Evolutionary conservation across 306 rosid species (phyloP), one percentile per base, ranked within the genome.

Genomic region (Dalbergia oliveri): DNA sequence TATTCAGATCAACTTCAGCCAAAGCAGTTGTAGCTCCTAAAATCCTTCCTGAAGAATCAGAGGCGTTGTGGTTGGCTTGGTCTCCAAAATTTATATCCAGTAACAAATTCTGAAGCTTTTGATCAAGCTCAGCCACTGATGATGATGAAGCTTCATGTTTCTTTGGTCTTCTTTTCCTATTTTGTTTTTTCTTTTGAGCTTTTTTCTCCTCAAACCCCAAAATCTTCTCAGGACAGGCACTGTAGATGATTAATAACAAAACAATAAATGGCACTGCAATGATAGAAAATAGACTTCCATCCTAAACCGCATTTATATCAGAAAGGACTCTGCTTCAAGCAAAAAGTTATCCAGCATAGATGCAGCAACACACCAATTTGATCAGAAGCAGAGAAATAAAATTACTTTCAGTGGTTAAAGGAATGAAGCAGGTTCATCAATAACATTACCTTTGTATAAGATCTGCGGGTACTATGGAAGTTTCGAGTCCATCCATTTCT

Each of bases 141-240:
- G 83, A 81, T 82, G 83, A 69, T 19, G 31, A 50, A 33, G 80
- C 58, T 50, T 73, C 89, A n/a, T 83, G 76, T 84, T 86, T 91
- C 90, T 89, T 89, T 67, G 87, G 72, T 82, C 83, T 83, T 37
- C 88, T 79, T 81, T 81, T 91, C 58, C 15, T 84, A 58, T 86
- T 93, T 79, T 82, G 92, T 73, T 89, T 87, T 87, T 82, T 92
- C 62, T 37, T 66, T 73, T 79, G 82, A 66, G 77, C 89, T 69
- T 44, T 88, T 77, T 70, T 83, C 86, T 88, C 90, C 62, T 87
- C 84, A 31, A 85, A 91, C 84, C 88, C 97, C 47, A 72, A 63
- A 79, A 91, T 91, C 88, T 88, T 91, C 90, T 93, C 94, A 4
- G 91, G 91, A 80, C 97, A 93, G 43, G 97, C 97, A 79, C 97